Base-by-base conservation (phyloP, 2,329 filamentous ascomycete genomes). In the Beauveria sp. region DNA sequence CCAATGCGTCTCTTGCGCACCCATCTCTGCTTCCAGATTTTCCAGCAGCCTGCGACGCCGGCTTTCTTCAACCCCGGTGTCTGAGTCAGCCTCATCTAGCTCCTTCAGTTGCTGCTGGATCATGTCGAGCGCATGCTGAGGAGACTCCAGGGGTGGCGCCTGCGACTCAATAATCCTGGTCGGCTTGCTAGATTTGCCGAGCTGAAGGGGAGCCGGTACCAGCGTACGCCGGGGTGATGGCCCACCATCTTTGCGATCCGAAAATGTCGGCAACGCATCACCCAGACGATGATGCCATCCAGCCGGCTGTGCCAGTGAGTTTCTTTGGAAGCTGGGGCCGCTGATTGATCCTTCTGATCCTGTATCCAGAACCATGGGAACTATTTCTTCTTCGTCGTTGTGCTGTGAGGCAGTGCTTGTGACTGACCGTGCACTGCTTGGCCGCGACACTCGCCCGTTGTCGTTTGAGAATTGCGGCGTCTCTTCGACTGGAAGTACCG, bases 11-110 rank as follows among this genome's bases (percentile, higher is more conserved):
- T 85, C 83, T 67, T 88, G 81, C 64, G 78, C 70, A 0, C 80
- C 82, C 78, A 88, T 84, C 69, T 88, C 85, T 63, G 74, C 75
- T 67, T 88, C 85, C 1, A 88, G 73, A 62, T 84, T 80, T 37
- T 83, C 79, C 2, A 88, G 72, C 3, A 86, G 75, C 40, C 75
- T 77, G 61, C 81, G 71, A 30, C 78, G 74, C 59, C 75, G 75
- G 16, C 73, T 72, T 30, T 77, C 71, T 63, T 71, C 77, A 58
- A 73, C 74, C 8, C 68, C 68, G 1, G 70, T 70, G 16, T 72
- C 73, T 40, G 67, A 66, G 37, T 70, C 72, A 5, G 75, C 67
- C 56, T 77, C 68, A 22, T 84, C 81, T 9, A 83, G 72, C 43
- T 76, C 78, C 62, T 71, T 74, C 22, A 85, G 73, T 65, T 84